Percentiles rank a stretch among this genome's conserved stretches.
These are phyloP conservation scores for Xylariaceae sp. DNA, from an alignment of 2,329 filamentous ascomycete genomes.

Conservation along the genomic window DNA sequence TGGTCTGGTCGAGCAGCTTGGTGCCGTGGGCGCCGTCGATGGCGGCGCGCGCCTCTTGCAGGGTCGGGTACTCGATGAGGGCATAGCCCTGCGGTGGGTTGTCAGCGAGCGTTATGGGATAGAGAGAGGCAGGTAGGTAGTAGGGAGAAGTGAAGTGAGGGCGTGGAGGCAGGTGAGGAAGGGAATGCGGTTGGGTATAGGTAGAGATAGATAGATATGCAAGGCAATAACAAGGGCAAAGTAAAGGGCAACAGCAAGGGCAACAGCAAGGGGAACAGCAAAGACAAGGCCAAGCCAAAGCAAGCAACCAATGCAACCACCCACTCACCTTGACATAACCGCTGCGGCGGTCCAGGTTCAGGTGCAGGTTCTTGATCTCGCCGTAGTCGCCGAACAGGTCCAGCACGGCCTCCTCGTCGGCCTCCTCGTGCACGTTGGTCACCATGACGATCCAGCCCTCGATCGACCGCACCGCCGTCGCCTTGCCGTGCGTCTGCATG, in stretches of 20 bases:
- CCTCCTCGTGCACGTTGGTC: constrained; percentile 82
- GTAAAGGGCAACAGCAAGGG: not conserved
- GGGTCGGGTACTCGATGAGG: constrained; percentile 74
- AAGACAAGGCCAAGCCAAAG: not conserved
- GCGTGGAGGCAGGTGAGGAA: not conserved
- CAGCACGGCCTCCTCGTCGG: constrained; percentile 73
- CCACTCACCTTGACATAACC: constrained; percentile 87
- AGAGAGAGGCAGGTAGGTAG: not conserved
- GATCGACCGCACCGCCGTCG: constrained; percentile 76
- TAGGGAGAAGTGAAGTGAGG: not conserved
- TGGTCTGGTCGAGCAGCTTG: constrained; percentile 73
- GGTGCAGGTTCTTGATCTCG: constrained; percentile 78
- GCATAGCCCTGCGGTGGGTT: constrained; percentile 85
- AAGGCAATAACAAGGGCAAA: no score
- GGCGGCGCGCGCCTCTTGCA: constrained; percentile 72
- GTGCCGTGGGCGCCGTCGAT: constrained; percentile 72
- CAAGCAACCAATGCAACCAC: constrained; percentile 14
- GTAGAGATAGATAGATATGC: not conserved
- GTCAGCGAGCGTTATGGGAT: not conserved
- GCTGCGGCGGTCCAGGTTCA: constrained; percentile 74
- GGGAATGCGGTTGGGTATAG: no score
- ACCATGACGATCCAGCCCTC: constrained; percentile 86
- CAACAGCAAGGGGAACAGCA: not conserved
- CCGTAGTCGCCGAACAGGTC: constrained; percentile 79
- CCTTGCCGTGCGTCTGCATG: constrained; percentile 65